Evolutionary conservation across 148 eudicot genomes (phyloP).

Genomic region (Pouteria glomerata): DNA sequence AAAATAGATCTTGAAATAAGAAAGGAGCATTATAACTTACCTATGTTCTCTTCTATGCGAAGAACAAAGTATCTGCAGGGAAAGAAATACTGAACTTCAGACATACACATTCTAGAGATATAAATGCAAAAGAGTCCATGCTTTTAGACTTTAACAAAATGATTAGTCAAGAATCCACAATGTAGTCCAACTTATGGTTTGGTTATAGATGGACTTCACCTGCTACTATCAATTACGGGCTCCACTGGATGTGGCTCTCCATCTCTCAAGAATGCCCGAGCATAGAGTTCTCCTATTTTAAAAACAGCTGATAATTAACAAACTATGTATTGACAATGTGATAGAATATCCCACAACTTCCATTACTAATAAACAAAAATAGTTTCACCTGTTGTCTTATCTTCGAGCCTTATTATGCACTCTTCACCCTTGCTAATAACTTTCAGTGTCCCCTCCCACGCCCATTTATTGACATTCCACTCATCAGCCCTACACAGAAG

Average conservation of each 20-base stretch:
- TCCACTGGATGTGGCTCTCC: constrained; percentile 98
- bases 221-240: constrained; percentile 96
- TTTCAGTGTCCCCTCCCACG: constrained; percentile 92
- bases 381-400: constrained; percentile 66
- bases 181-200: background rate
- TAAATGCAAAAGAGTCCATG: background rate
- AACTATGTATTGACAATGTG: constrained; percentile 6
- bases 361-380: background rate
- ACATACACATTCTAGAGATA: background rate
- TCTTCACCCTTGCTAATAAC: constrained; percentile 92
- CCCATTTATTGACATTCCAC: constrained; percentile 99
- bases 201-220: constrained; percentile 34
- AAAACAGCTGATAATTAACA: constrained; percentile 1
- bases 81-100: constrained; percentile 6
- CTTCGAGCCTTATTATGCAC: constrained; percentile 94
- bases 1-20: background rate
- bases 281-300: constrained; percentile 78
- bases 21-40: constrained; percentile 27
- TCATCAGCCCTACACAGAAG: constrained; percentile 78
- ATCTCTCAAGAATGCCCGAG: constrained; percentile 84
- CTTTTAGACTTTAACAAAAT: background rate
- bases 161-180: background rate
- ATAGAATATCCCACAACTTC: constrained; percentile 1
- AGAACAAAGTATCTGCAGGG: constrained; percentile 94
- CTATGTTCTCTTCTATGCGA: constrained; percentile 86